phyloP scores from a whole-genome alignment of 257 asterid genomes.

The Coffea canephora region DNA sequence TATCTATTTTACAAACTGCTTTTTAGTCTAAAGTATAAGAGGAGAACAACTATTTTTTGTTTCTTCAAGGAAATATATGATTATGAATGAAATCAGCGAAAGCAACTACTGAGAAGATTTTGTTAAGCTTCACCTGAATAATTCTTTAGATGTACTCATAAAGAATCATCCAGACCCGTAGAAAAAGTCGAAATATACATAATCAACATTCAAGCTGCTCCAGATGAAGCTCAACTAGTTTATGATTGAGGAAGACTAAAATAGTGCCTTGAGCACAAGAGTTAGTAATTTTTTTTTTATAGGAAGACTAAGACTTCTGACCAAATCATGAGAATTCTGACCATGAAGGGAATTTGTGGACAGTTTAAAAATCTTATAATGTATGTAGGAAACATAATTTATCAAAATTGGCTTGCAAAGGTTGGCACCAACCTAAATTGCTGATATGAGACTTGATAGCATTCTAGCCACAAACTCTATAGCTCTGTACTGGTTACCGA shows the following conservation, averaged over 20 bases:
- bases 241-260: not conserved
- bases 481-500: not conserved
- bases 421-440: not conserved
- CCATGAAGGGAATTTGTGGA: not conserved
- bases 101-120: not conserved
- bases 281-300: not conserved
- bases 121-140: not conserved
- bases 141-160: not conserved
- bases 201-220: not conserved
- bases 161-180: not conserved
- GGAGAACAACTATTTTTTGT: not conserved
- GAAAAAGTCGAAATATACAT: not conserved
- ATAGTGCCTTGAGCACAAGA: not conserved
- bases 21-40: not conserved
- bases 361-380: not conserved
- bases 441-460: not conserved
- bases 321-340: not conserved
- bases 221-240: not conserved
- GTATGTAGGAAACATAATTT: not conserved
- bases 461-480: not conserved
- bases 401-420: conserved; percentile 14
- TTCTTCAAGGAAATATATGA: not conserved
- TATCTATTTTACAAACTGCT: not conserved
- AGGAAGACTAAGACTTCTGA: not conserved
- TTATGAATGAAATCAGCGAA: not conserved